Percentiles rank a stretch among this genome's conserved stretches.
These are phyloP conservation scores for Tetrapisispora phaffii DNA, from an alignment of 805 yeast genomes.

Conservation along the genomic window DNA sequence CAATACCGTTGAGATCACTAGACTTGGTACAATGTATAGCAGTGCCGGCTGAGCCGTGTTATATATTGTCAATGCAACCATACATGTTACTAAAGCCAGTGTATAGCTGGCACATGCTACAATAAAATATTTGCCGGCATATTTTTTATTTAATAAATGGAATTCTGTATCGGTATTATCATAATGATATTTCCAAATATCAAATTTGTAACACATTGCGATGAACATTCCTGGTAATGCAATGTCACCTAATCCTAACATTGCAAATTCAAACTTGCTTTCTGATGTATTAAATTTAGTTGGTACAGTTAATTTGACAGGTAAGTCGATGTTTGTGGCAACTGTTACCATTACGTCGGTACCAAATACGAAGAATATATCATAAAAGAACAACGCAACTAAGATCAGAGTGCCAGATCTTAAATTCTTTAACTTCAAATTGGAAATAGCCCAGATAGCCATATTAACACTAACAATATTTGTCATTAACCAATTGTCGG, in stretches of 20 bases:
- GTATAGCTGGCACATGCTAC: conserved; percentile 39
- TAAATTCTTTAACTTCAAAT: conserved; percentile 35
- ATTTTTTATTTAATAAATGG: conserved; percentile 31
- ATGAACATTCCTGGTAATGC: conserved; percentile 48
- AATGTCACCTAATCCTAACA: conserved; percentile 58
- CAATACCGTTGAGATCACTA: conserved; percentile 28
- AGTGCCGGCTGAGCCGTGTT: conserved; percentile 58
- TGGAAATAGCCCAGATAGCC: conserved; percentile 36
- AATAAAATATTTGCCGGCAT: conserved; percentile 37
- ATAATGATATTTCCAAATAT: conserved; percentile 34
- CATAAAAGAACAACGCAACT: conserved; percentile 46
- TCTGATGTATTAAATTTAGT: conserved; percentile 8
- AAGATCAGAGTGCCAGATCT: conserved; percentile 38
- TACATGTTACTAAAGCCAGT: conserved; percentile 37
- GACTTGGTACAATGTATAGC: conserved; percentile 48
- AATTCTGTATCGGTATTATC: conserved; percentile 26
- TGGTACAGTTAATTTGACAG: conserved; percentile 28
- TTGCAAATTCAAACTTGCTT: conserved; percentile 21
- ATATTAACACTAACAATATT: conserved; percentile 36
- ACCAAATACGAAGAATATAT: conserved; percentile 57
- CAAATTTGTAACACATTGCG: conserved; percentile 44
- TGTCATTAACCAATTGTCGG: conserved; percentile 37
- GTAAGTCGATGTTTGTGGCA: conserved; percentile 46
- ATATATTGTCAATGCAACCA: conserved; percentile 31
- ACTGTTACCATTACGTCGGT: conserved; percentile 54